Conservation (phyloP, 2,329 filamentous ascomycete species). For the Esteya vermicola region DNA sequence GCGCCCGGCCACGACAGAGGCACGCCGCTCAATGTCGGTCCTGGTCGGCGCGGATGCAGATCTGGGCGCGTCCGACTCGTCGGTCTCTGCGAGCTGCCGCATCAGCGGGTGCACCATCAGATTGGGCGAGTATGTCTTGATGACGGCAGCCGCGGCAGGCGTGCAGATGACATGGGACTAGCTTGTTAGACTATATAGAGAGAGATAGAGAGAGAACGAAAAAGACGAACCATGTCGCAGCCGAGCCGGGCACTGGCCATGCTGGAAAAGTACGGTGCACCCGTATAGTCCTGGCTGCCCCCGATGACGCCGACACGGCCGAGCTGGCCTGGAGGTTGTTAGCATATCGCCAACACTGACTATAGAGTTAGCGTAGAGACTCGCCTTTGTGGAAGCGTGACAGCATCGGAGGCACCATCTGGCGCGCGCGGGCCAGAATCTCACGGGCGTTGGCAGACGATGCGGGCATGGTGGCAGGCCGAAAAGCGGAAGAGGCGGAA, state of each 20-base stretch:
- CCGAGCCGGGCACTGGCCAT: slow-evolving; percentile 89
- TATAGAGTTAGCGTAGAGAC: too few species aligned
- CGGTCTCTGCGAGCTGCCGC: slow-evolving; percentile 45
- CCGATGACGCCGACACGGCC: slow-evolving; percentile 89
- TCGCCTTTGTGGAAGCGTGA: slow-evolving; percentile 94
- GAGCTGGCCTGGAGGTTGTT: slow-evolving; percentile 54
- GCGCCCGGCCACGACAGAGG: slow-evolving; percentile 45
- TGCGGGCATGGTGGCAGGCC: slow-evolving; percentile 14
- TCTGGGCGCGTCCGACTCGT: too few species aligned
- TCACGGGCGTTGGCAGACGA: slow-evolving; percentile 62
- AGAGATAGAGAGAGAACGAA: not conserved
- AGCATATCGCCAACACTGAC: slow-evolving; percentile 2
- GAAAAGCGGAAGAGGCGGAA: slow-evolving; percentile 31
- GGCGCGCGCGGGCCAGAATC: slow-evolving; percentile 67
- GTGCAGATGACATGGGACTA: slow-evolving; percentile 94
- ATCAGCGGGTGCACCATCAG: slow-evolving; percentile 97
- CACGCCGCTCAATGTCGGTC: slow-evolving; percentile 30
- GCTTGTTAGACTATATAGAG: too few species aligned
- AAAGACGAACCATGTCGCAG: slow-evolving; percentile 62
- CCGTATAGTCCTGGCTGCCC: slow-evolving; percentile 90
- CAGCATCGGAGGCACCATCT: slow-evolving; percentile 87
- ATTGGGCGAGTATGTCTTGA: slow-evolving; percentile 96
- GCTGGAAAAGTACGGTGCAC: slow-evolving; percentile 93
- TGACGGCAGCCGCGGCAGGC: slow-evolving; percentile 69
- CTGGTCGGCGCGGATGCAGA: slow-evolving; percentile 23